Base-by-base conservation (phyloP, 1,139 yeast species). In the Kluyveromyces sp. region DNA sequence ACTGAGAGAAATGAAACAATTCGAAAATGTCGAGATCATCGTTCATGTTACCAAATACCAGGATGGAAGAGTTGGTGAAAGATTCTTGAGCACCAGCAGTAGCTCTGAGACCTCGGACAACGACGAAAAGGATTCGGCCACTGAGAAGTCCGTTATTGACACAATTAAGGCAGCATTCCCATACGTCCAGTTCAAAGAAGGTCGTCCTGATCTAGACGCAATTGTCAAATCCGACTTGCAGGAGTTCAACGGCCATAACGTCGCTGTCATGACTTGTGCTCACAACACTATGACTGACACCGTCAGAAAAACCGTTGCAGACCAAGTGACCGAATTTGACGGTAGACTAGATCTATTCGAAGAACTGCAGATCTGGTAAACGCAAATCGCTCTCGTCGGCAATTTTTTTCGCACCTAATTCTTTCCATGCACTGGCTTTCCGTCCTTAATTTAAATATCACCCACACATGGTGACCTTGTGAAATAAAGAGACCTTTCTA, bases 151-250 rank as follows among this genome's bases (percentile, higher is more conserved):
- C 28, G 12, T 17, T 11, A 13, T 30, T 16, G 41, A 38, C 13
- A 38, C 11, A 13, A 31, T 30, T 16, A 15, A 17, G 28, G 25
- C 18, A 9, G 51, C 47, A 8, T 54, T 71, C 39, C 61, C 63
- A 4, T 67, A 66, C 48, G 60, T 73, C 40, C 72, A 68, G 35
- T 55, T 77, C 58, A 61, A 65, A 48, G 68, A 68, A 35, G 77
- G 77, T 2, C 67, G 79, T 57, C 80, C 80, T 17, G 53, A 63
- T 29, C 58, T 75, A 40, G 65, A 65, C 2, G 56, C 50, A 4
- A 33, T 74, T 8, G 70, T 76, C 3, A 54, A 51, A 15, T 44
- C 55, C 1, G 71, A 69, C 37, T 62, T 75, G 20, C 54, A 58
- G 19, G 72, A 68, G 43, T 58, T 73, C 3, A 40, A 40, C 2